Evolutionary conservation across 352 stramenopile genomes (phyloP), one percentile per base, ranked within the genome.

Genomic region (Halophytophthora polymorphica): DNA sequence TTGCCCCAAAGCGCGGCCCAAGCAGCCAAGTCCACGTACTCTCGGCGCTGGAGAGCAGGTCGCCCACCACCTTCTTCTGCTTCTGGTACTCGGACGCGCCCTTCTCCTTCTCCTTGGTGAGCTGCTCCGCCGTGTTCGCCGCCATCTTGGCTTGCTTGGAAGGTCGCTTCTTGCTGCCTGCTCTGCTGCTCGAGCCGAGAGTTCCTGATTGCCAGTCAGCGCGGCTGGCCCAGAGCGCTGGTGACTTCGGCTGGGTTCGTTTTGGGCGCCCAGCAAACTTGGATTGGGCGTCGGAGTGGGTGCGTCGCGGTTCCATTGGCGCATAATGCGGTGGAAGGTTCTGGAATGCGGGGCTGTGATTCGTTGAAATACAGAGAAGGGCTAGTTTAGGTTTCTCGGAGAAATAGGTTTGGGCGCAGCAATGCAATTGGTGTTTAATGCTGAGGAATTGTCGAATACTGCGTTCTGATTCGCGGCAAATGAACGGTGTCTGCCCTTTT

Each of bases 41-140:
- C 58, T 93, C 75, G 21, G 82, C 77, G 45, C 71, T 85, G 39
- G 70, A 78, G 42, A 90, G 72, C 35, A 93, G 65, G 38, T 90
- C 71, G 19, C 64, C 63, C 29, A 89, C 74, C n/a, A 93, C 58
- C 60, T 93, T 69, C 61, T 87, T 87, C 53, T 93, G 77, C 54
- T 81, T 71, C 53, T 93, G 72, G 64, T 83, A 93, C 56, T 90
- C 66, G 55, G 70, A 77, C 31, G 65, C 71, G 46, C 83, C 79
- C 38, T 78, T 55, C 52, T 84, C 66, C 61, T 88, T 83, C 43
- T 77, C 64, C 56, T 81, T 69, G 23, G 34, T 42, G 22, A 65
- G 50, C 56, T 58, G 39, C 36, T 61, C 45, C 37, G 58, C 53
- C 29, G 50, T 47, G 12, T 56, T 66, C 29, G 53, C 56, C 51